Base-by-base conservation (phyloP, 2,329 filamentous ascomycete genomes). In the Microdochium nivale region DNA sequence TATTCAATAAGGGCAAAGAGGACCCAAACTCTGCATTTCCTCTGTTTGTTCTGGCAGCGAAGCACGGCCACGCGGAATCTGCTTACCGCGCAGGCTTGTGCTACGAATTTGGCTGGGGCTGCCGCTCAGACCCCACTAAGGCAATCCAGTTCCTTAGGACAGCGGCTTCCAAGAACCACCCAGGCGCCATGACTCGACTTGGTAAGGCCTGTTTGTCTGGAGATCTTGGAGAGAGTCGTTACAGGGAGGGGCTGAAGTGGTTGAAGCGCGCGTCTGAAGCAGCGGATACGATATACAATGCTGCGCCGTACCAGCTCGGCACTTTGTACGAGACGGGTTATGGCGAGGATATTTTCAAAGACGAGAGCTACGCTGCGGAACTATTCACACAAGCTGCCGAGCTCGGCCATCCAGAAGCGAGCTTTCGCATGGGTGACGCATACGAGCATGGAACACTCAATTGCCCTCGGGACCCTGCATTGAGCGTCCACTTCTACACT, bases 51-150 rank as follows among this genome's bases (percentile, higher is more conserved):
- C 82, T 94, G 16, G 94, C 94, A 9, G 92, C 89, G 62, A 99
- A 97, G 72, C 94, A 96, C 70, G 94, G 94, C 30, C 94, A 99
- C 67, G 90, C 94, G 48, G 94, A 99, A 73, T 94, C 94, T 52
- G 91, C 86, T 33, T 99, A 96, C 70, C 87, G 94, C 51, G 87
- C 92, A 50, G 94, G 88, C 16, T 77, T 99, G 52, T 96, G 91
- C 73, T 97, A 97, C 71, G 94, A 99, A 68, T 97, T 96, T 69
- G 94, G 91, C 55, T 99, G 94, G 94, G 94, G 94, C 40, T 95
- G 87, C 62, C 84, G 90, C 52, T 90, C 90, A 62, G 90, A 96
- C 62, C 87, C 88, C 52, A 83, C 87, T 49, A 96, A 96, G 70
- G 92, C 94, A 44, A 88, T 95, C 1, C 91, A 97, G 65, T 99